Conservation (phyloP, 1,284 basidiomycete genomes). For the Pascua guehoae region DNA sequence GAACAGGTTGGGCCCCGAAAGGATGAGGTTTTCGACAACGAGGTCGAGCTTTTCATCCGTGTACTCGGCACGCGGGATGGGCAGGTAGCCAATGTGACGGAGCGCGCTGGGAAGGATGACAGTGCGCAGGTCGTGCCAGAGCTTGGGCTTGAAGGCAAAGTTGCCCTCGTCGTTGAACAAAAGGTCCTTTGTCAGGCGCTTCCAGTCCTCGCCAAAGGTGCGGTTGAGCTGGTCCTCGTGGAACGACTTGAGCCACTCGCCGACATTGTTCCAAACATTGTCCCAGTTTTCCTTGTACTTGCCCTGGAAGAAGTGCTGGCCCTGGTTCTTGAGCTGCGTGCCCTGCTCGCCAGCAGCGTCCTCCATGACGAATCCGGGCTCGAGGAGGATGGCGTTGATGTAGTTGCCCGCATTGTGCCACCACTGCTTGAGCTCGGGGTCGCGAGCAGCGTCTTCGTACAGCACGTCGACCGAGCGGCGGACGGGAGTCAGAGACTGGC, state of each 20-base stretch:
- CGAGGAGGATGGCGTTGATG: slow-evolving; percentile 69
- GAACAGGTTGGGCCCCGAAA: slow-evolving; percentile 65
- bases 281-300: slow-evolving; percentile 86
- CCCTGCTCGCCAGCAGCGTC: slow-evolving; percentile 67
- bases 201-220: slow-evolving; percentile 77
- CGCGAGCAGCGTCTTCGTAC: slow-evolving; percentile 69
- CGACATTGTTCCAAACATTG: slow-evolving; percentile 65
- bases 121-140: slow-evolving; percentile 80
- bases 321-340: slow-evolving; percentile 60
- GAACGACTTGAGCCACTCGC: slow-evolving; percentile 76
- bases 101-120: slow-evolving; percentile 79
- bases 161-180: slow-evolving; percentile 72
- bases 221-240: slow-evolving; percentile 78
- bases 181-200: slow-evolving; percentile 74
- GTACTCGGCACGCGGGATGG: slow-evolving; percentile 88
- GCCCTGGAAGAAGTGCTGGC: slow-evolving; percentile 69
- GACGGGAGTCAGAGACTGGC: slow-evolving; percentile 61
- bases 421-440: slow-evolving; percentile 74
- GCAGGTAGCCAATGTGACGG: slow-evolving; percentile 75
- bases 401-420: slow-evolving; percentile 66
- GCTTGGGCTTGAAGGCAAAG: slow-evolving; percentile 78
- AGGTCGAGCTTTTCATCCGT: slow-evolving; percentile 80
- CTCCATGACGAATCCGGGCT: slow-evolving; percentile 84
- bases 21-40: slow-evolving; percentile 81
- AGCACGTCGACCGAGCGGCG: slow-evolving; percentile 70